Evolutionary conservation across 2,329 filamentous ascomycete species (phyloP).

Genomic region (Cercospora zeae-maydis): DNA sequence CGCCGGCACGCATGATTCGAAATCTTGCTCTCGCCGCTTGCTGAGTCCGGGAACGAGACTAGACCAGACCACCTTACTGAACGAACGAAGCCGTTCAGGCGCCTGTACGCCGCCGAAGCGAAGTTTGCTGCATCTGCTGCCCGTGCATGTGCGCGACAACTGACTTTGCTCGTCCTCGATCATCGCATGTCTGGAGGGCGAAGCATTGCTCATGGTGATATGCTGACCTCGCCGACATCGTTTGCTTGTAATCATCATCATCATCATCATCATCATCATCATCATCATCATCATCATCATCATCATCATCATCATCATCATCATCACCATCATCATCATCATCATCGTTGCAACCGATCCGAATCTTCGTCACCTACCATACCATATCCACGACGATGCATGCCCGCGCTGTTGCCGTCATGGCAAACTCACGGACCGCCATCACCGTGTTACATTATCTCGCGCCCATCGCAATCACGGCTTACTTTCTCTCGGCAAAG

Average conservation of each 20-base stretch:
- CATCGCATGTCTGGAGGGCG: not conserved
- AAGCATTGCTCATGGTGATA: not conserved
- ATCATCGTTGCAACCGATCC: not conserved
- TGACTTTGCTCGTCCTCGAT: not conserved
- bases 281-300: too few species aligned
- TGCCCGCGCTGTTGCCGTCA: not conserved
- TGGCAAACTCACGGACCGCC: not conserved
- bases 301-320: too few species aligned
- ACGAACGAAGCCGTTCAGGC: not conserved
- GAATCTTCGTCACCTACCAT: not conserved
- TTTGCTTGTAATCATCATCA: too few species aligned
- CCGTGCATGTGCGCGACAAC: not conserved
- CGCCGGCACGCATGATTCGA: not conserved
- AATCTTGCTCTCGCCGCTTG: not conserved
- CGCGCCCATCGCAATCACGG: slow-evolving; percentile 25
- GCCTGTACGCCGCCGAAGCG: not conserved
- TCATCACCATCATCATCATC: too few species aligned
- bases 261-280: too few species aligned
- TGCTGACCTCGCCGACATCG: not conserved
- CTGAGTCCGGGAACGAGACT: not conserved
- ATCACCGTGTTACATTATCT: slow-evolving; percentile 30
- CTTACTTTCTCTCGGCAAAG: slow-evolving; percentile 31
- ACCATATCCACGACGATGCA: not conserved
- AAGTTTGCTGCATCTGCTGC: not conserved
- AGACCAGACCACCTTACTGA: not conserved